These are phyloP conservation scores for Plasmodium relictum DNA, from an alignment of 169 alveolate species.

Conservation along the genomic window DNA sequence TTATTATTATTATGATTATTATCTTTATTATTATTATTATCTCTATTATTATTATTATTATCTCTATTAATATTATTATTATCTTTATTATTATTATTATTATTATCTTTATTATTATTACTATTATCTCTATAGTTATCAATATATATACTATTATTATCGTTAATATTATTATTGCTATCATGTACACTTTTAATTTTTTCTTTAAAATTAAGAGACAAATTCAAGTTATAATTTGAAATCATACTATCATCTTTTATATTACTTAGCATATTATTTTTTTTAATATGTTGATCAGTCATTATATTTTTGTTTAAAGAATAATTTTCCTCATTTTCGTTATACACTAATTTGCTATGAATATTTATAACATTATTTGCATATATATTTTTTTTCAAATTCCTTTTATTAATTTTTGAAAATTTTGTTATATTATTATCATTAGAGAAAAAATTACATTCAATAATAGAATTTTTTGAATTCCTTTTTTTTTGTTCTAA, in stretches of 20 bases:
- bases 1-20: not conserved
- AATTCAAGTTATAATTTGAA: not conserved
- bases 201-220: not conserved
- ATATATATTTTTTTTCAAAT: not conserved
- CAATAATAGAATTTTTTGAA: not conserved
- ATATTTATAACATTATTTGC: conserved; percentile 1
- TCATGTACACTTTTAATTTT: not conserved
- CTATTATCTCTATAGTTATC: too few relatives aligned
- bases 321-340: not conserved
- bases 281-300: not conserved
- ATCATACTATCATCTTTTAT: not conserved
- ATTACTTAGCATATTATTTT: not conserved
- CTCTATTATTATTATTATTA: not conserved
- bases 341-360: not conserved
- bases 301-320: not conserved
- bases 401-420: not conserved
- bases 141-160: too few relatives aligned
- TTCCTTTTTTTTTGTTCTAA: not conserved
- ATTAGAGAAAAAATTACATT: not conserved
- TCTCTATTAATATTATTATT: not conserved
- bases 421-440: not conserved
- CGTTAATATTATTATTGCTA: too few relatives aligned
- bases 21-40: not conserved
- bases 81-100: not conserved
- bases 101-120: not conserved